Evolutionary conservation across 116 monocot species (phyloP).

Genomic region (Iris pallida): DNA sequence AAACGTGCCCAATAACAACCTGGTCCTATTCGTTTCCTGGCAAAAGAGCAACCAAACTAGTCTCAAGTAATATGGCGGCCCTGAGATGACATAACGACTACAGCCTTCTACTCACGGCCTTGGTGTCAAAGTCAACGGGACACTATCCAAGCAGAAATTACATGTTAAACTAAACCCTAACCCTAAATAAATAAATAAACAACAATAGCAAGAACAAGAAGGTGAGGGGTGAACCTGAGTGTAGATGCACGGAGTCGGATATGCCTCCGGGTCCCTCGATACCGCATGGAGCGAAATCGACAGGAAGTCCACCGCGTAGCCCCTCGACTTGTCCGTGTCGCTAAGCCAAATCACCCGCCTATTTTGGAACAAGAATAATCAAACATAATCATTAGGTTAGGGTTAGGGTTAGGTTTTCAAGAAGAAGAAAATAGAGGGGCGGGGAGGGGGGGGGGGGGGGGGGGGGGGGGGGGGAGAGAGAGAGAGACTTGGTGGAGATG

Average conservation of each 20-base stretch:
- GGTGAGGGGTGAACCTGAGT: slow-evolving; percentile 42
- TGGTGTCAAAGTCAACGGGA: too few relatives aligned
- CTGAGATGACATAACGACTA: too few relatives aligned
- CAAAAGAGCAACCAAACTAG: too few relatives aligned
- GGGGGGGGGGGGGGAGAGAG: background rate
- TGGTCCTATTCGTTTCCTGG: too few relatives aligned
- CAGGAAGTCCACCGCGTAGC: slow-evolving; percentile 85
- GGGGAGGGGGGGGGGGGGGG: background rate
- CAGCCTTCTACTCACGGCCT: too few relatives aligned
- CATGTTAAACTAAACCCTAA: too few relatives aligned
- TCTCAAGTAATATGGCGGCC: too few relatives aligned
- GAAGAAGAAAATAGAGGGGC: background rate
- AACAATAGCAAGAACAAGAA: too few relatives aligned
- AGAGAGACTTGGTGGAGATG: slow-evolving; percentile 58
- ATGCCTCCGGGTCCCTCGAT: slow-evolving; percentile 77
- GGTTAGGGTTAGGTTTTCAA: background rate
- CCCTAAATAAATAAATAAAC: too few relatives aligned
- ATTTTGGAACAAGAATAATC: background rate
- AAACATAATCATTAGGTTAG: background rate
- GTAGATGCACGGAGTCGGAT: slow-evolving; percentile 76
- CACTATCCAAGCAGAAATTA: too few relatives aligned
- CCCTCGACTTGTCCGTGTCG: slow-evolving; percentile 55
- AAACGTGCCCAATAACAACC: too few relatives aligned
- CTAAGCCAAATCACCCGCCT: slow-evolving; percentile 92
- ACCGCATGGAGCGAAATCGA: slow-evolving; percentile 84